These are phyloP conservation scores for Misopates orontium DNA, from an alignment of 257 asterid species.

Conservation along the genomic window DNA sequence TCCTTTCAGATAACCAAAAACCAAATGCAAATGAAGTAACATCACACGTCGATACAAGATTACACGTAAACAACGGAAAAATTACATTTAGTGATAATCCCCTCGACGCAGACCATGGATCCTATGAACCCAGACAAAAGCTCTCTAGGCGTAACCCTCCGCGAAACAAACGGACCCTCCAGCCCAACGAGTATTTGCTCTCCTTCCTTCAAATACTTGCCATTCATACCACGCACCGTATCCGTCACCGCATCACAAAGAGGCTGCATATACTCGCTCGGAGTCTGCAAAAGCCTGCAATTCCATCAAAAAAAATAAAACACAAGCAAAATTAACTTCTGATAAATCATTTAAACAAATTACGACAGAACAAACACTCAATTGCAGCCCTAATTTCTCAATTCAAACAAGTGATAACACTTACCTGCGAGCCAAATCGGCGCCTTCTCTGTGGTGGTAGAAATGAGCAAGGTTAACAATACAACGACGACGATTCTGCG, in stretches of 20 bases:
- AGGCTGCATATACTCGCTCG: constrained; percentile 93
- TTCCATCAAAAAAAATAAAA: constrained; percentile 16
- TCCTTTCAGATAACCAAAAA: too few species aligned
- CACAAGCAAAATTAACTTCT: background rate
- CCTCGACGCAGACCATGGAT: constrained; percentile 91
- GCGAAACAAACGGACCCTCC: constrained; percentile 92
- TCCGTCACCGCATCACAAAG: constrained; percentile 84
- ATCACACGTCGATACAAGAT: too few species aligned
- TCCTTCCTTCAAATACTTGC: constrained; percentile 88
- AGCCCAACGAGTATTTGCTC: constrained; percentile 90
- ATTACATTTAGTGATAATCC: constrained; percentile 89
- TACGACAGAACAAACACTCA: background rate
- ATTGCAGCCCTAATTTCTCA: background rate
- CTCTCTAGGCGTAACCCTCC: constrained; percentile 93
- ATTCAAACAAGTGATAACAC: background rate
- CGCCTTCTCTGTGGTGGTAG: constrained; percentile 77
- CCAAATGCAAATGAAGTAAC: too few species aligned
- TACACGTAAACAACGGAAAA: too few species aligned
- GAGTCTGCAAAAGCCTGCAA: constrained; percentile 78
- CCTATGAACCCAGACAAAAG: constrained; percentile 92
- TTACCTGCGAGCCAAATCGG: constrained; percentile 87
- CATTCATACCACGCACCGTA: constrained; percentile 54
- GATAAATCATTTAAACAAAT: background rate
- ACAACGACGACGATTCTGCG: constrained; percentile 75
- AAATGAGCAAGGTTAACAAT: constrained; percentile 74